Base-by-base conservation (phyloP, 169 alveolate genomes). In the Plasmodium reichenowi region DNA sequence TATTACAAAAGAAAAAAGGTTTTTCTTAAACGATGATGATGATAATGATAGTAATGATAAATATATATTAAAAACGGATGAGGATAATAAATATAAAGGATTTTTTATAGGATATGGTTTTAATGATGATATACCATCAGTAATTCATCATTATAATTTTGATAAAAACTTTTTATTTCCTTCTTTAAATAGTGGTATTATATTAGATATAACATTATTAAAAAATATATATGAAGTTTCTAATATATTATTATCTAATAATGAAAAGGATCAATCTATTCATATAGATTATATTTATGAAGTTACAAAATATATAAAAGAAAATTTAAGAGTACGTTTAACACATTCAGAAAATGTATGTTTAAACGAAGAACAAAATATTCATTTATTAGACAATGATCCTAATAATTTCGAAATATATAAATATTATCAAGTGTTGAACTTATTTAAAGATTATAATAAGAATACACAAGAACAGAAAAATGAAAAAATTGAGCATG, bases 261-360 rank as follows among this genome's bases (percentile, higher is more conserved):
- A 73, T 54, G 50, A 58, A 20, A 8, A 32, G 20, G 17, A 12
- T 43, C 3, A 7, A 7, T 17, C 45, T 24, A 22, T 24, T 20
- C 22, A 62, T 62, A 62, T 60, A 43, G 92, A 86, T 38, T 29
- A 47, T 43, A 73, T 72, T 7, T 73, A 17, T 13, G 92, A 86
- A 13, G 8, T 86, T 3, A 45, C 74, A 8, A 47, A 56, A 22
- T 86, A 58, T 22, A 29, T 86, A 20, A 17, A 13, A 15, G 72
- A 86, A 2, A 20, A 72, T 20, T 17, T 86, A 15, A 22, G 72
- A 6, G 88, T 86, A 50, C 13, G 71, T 8, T 38, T 86, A 62
- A 71, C 87, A 20, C 73, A 45, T 17, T 86, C 72, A 26, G 63
- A 72, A 26, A 86, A 86, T 72, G 38, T 52, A 2, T 86, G 92